phyloP scores from a whole-genome alignment of 495 filamentous ascomycete genomes.

The Cercophora samala region DNA sequence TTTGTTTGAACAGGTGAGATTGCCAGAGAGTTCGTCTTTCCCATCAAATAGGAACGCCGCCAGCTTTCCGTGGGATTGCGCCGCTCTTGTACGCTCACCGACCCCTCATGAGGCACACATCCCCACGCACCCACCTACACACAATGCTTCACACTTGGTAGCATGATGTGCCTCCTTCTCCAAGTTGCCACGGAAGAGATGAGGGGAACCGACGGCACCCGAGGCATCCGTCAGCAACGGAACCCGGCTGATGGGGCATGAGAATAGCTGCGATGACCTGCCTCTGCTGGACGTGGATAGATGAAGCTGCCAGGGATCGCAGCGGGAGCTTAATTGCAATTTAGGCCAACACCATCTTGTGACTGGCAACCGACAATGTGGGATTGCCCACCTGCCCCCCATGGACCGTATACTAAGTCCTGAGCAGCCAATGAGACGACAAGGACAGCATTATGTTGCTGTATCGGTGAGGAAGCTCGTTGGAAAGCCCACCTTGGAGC shows the following conservation, averaged over 20 bases:
- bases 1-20: neutral
- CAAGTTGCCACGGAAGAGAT: neutral
- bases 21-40: neutral
- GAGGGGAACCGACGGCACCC: neutral
- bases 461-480: conserved; percentile 18
- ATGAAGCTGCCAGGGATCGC: conserved; percentile 19
- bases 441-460: conserved; percentile 12
- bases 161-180: neutral
- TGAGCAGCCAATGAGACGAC: conserved; percentile 16
- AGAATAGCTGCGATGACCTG: conserved; percentile 2
- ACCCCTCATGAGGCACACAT: conserved; percentile 9
- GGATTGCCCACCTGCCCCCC: conserved; percentile 21
- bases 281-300: conserved; percentile 15
- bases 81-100: conserved; percentile 13
- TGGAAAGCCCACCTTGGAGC: conserved; percentile 6
- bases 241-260: neutral
- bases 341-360: conserved; percentile 31
- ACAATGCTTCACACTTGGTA: neutral
- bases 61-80: conserved; percentile 17
- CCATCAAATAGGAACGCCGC: conserved; percentile 27
- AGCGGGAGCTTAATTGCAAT: conserved; percentile 36
- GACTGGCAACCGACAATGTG: conserved; percentile 29
- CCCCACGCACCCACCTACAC: neutral
- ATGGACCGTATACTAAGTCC: conserved; percentile 25
- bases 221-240: neutral